These are phyloP conservation scores for Rhipidocladum racemiflorum DNA, from an alignment of 176 grass and related monocot species.

Conservation along the genomic window DNA sequence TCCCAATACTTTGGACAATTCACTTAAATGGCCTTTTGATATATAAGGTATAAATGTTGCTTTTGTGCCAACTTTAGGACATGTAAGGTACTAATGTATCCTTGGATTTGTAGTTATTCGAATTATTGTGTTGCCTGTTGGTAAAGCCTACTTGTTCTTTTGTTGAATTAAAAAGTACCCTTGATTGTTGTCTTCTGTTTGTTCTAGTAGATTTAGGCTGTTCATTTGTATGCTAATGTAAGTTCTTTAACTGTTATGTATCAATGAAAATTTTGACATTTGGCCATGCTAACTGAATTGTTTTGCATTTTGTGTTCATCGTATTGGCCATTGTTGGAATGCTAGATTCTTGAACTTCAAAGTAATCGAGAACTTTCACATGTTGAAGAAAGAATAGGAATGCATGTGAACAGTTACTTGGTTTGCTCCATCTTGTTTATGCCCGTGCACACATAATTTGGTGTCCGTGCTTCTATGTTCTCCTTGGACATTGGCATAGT, in stretches of 20 bases:
- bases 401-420: neutral
- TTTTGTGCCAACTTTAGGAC: neutral
- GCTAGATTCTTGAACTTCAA: neutral
- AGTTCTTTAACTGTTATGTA: neutral
- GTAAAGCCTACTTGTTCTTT: neutral
- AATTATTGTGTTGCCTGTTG: slow-evolving; percentile 9
- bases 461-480: neutral
- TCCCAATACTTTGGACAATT: neutral
- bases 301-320: neutral
- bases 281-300: neutral
- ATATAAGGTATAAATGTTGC: neutral
- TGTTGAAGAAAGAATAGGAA: slow-evolving; percentile 13
- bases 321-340: slow-evolving; percentile 1
- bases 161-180: neutral
- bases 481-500: slow-evolving; percentile 4
- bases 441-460: neutral
- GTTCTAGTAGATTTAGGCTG: neutral
- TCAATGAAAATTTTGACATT: neutral
- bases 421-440: neutral
- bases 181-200: neutral
- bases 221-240: neutral
- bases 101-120: slow-evolving; percentile 4
- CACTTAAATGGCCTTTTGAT: neutral
- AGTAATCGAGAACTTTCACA: neutral
- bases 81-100: neutral